phyloP scores from a whole-genome alignment of 2,329 filamentous ascomycete species.

The Exophiala oligosperma region DNA sequence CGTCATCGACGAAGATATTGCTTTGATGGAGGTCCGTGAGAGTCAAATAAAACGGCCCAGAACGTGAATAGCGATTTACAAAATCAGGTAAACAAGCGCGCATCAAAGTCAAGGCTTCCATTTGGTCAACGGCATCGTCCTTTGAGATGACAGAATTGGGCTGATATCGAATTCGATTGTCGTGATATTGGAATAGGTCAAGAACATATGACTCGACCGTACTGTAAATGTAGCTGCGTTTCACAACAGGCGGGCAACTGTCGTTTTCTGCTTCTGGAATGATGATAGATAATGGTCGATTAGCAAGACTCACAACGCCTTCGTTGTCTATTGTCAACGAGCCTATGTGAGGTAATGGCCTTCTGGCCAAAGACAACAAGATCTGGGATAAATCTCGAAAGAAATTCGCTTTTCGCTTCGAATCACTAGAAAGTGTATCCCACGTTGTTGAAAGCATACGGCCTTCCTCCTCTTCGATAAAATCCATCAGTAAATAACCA shows the following conservation, averaged over 20 bases:
- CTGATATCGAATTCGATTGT: conserved; percentile 31
- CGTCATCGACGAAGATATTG: conserved; percentile 33
- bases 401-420: conserved; percentile 24
- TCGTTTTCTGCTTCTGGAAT: conserved; percentile 34
- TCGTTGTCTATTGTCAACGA: conserved; percentile 30
- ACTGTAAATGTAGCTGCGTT: conserved; percentile 28
- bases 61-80: conserved; percentile 32
- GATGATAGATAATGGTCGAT: conserved; percentile 31
- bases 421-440: conserved; percentile 2
- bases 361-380: conserved; percentile 28
- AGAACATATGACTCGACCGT: conserved; percentile 31
- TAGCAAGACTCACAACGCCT: conserved; percentile 28
- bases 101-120: conserved; percentile 32
- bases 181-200: conserved; percentile 32
- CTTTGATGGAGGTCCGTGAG: conserved; percentile 45
- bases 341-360: conserved; percentile 25
- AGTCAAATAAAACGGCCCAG: conserved; percentile 38
- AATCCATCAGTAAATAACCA: too few species aligned
- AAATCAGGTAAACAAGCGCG: conserved; percentile 32
- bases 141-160: conserved; percentile 28
- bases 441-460: not conserved
- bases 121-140: conserved; percentile 20
- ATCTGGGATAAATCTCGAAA: conserved; percentile 29
- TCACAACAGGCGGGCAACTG: conserved; percentile 29
- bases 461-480: too few species aligned